phyloP scores from a whole-genome alignment of 1,139 yeast genomes.

The Diutina sp. region DNA sequence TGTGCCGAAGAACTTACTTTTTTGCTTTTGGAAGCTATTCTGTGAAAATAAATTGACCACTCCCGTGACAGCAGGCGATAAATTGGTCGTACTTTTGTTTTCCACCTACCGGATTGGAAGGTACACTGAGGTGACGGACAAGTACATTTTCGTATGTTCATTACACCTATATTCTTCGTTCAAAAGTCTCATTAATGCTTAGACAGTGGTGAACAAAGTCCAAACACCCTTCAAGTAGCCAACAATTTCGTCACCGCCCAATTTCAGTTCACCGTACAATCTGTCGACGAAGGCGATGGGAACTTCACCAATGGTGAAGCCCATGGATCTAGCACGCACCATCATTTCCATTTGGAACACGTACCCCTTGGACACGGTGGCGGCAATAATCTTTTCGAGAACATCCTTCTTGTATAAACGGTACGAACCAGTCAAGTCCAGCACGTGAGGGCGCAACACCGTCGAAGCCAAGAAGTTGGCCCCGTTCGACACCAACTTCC shows the following conservation, averaged over 20 bases:
- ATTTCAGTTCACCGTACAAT: conserved; percentile 67
- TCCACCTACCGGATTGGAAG: too few species aligned
- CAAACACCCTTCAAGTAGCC: conserved; percentile 70
- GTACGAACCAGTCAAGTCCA: conserved; percentile 72
- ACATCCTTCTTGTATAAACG: conserved; percentile 66
- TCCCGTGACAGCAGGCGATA: too few species aligned
- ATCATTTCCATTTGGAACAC: conserved; percentile 89
- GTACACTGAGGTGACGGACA: too few species aligned
- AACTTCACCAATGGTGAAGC: conserved; percentile 65
- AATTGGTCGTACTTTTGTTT: too few species aligned
- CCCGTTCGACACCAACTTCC: conserved; percentile 69
- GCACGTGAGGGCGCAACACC: conserved; percentile 58
- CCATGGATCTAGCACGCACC: conserved; percentile 67
- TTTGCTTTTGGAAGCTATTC: neutral
- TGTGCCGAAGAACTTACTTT: neutral
- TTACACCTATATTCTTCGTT: neutral
- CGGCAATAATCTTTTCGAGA: conserved; percentile 52
- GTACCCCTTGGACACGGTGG: conserved; percentile 67
- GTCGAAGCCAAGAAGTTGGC: conserved; percentile 72
- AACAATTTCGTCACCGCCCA: conserved; percentile 75
- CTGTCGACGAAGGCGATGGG: conserved; percentile 75
- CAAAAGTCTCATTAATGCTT: conserved; percentile 5
- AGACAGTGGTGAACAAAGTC: conserved; percentile 55
- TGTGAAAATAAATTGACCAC: too few species aligned
- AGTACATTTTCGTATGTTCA: neutral